phyloP scores from a whole-genome alignment of 805 yeast genomes.

The Tanozyma kutaoensis region DNA sequence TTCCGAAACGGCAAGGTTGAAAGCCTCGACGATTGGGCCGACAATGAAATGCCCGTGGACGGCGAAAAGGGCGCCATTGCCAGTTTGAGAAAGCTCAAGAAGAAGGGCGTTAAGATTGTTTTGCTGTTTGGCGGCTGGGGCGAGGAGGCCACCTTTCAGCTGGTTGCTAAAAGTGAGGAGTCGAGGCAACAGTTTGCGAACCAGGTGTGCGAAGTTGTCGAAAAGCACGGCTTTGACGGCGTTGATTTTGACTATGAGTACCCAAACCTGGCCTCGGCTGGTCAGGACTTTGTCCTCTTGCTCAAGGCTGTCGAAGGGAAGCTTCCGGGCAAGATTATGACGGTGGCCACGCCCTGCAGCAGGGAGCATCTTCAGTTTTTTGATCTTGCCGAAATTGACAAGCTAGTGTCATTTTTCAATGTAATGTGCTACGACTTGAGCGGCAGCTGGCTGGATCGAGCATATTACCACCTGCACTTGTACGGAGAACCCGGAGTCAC shows the following conservation, averaged over 20 bases:
- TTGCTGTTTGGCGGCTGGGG: constrained; percentile 84
- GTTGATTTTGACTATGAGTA: constrained; percentile 94
- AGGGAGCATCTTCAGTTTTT: constrained; percentile 28
- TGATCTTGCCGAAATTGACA: constrained; percentile 41
- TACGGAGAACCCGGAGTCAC: constrained; percentile 12
- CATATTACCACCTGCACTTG: constrained; percentile 59
- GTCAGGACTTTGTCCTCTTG: constrained; percentile 28
- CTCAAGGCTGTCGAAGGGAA: constrained; percentile 24
- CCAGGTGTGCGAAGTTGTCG: constrained; percentile 33
- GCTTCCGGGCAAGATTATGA: constrained; percentile 25
- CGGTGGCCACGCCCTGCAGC: constrained; percentile 72
- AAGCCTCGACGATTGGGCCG: constrained; percentile 58
- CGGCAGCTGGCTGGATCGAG: constrained; percentile 58
- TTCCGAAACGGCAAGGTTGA: constrained; percentile 41
- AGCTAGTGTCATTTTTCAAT: constrained; percentile 57
- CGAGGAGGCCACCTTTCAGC: constrained; percentile 26
- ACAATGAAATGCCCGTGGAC: constrained; percentile 27
- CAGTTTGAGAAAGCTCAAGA: constrained; percentile 33
- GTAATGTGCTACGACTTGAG: constrained; percentile 85
- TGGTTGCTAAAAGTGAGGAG: constrained; percentile 9
- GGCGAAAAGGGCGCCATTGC: constrained; percentile 8
- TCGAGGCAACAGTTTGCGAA: constrained; percentile 27
- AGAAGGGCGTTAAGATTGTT: constrained; percentile 31
- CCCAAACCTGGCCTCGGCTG: constrained; percentile 40
- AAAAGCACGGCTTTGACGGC: constrained; percentile 67